Base-by-base conservation (phyloP, 208 protist genomes). In the Trypanosoma conorhini region DNA sequence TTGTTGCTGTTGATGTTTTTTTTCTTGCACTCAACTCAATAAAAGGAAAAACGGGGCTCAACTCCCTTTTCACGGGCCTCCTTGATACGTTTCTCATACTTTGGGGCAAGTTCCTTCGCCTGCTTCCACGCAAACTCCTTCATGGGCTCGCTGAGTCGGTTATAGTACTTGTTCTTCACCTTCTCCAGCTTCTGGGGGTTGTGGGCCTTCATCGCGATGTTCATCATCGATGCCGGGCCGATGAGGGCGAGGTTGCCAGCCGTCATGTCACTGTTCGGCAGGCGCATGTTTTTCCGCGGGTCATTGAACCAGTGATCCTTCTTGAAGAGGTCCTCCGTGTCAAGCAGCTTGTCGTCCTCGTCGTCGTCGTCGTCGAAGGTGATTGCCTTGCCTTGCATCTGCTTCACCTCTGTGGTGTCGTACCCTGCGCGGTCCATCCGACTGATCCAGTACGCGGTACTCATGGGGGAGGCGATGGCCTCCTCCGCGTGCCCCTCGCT, bases 251-350 rank as follows among this genome's bases (percentile, higher is more conserved):
- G 80, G 74, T 94, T 83, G 9, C 92, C 87, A 10, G 82, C 80
- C 24, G 86, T 92, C 63, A 94, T 80, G 75, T 95, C 86, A 74
- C 83, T 91, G 74, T 91, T 92, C 3, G 88, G 88, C 31, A 96
- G 83, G 21, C 74, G 67, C 4, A 85, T 77, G 65, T 96, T 96
- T 78, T 91, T 94, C 57, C 82, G 77, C 48, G 87, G 87, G 74
- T 96, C 92, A 63, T 81, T 90, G 76, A 85, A 96, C 89, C 92
- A 96, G 42, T 76, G 82, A 74, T 96, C 92, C 62, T 90, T 93
- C 69, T 92, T 94, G 40, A 96, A 81, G n/a, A 94, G 76, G 57
- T 94, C 88, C 48, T 95, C 88, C 62, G 81, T 93, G 63, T 95
- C 88, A 26, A 92, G 74, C 40, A 94, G 74, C 67, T 90, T 88